A percentile compares a stretch with the other conserved stretches of the same genome.
phyloP scores from a whole-genome alignment of 2,329 filamentous ascomycete genomes.

The Colletotrichum euphorbiae region DNA sequence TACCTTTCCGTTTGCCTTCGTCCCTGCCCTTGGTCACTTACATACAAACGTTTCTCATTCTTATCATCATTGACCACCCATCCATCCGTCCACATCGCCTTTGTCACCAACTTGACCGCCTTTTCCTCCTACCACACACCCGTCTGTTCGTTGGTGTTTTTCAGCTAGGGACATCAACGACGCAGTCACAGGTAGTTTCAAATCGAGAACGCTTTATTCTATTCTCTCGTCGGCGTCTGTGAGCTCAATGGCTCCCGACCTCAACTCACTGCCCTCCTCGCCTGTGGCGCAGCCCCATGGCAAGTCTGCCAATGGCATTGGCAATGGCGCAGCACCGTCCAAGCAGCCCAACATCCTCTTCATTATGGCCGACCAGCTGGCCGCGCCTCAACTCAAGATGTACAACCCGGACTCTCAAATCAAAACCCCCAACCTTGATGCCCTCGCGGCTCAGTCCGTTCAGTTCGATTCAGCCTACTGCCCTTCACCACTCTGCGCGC shows the following conservation, averaged over 20 bases:
- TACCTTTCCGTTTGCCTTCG: conserved; percentile 4
- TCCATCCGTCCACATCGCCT: neutral
- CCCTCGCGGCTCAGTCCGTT: conserved; percentile 82
- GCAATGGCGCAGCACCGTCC: conserved; percentile 40
- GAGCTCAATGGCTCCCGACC: conserved; percentile 74
- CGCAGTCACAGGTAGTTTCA: neutral
- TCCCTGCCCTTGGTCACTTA: conserved; percentile 27
- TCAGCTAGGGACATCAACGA: neutral
- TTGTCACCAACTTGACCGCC: conserved; percentile 18
- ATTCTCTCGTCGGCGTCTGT: conserved; percentile 18
- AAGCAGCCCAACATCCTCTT: conserved; percentile 66
- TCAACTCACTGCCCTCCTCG: conserved; percentile 76
- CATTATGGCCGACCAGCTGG: conserved; percentile 97
- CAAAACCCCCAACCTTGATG: conserved; percentile 90
- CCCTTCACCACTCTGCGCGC: conserved; percentile 91
- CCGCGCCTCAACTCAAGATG: conserved; percentile 90
- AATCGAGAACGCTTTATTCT: neutral
- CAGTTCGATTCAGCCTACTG: conserved; percentile 96
- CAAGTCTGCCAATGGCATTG: conserved; percentile 41
- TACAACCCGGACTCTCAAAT: conserved; percentile 91
- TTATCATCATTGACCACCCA: conserved; percentile 1
- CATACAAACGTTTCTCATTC: conserved; percentile 23
- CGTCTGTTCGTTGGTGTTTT: neutral
- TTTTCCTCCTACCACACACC: neutral
- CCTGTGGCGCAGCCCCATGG: conserved; percentile 47